Evolutionary conservation across 768 basidiomycete genomes (phyloP).

Genomic region (Rhizopogon rudus): DNA sequence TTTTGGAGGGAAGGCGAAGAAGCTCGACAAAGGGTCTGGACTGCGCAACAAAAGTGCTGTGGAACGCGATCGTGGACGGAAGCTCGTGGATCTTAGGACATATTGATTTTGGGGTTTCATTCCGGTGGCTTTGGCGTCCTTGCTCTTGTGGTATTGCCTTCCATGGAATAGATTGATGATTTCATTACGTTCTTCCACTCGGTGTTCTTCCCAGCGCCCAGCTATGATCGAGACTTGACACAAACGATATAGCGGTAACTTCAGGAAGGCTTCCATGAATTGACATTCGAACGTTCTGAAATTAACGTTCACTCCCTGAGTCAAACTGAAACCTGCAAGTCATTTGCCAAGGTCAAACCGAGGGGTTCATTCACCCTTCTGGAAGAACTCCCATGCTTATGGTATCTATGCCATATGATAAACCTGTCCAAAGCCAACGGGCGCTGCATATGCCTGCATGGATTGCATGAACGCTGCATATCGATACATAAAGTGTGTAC

Average conservation of each 20-base stretch:
- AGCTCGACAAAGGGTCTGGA: slow-evolving; percentile 72
- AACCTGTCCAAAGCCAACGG: not conserved
- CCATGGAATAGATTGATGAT: slow-evolving; percentile 9
- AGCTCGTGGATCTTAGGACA: slow-evolving; percentile 61
- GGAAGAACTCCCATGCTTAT: not conserved
- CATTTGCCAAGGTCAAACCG: not conserved
- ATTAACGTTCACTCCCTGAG: not conserved
- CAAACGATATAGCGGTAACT: not conserved
- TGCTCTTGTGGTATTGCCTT: slow-evolving; percentile 1
- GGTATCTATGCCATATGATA: not conserved
- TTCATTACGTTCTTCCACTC: not conserved
- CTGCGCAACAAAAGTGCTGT: slow-evolving; percentile 63
- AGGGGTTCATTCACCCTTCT: not conserved
- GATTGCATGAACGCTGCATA: slow-evolving; percentile 3
- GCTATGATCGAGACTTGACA: not conserved
- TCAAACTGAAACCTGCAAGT: not conserved
- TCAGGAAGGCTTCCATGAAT: not conserved
- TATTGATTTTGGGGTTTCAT: slow-evolving; percentile 19
- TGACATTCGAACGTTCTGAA: not conserved
- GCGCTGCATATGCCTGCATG: not conserved
- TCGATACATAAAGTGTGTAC: slow-evolving; percentile 25
- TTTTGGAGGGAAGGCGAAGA: slow-evolving; percentile 64
- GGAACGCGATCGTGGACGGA: slow-evolving; percentile 81
- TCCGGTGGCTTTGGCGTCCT: not conserved
- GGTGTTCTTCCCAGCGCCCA: not conserved